Evolutionary conservation across 495 filamentous ascomycete genomes (phyloP), one percentile per base, ranked within the genome.

Genomic region (Daldinia decipiens): DNA sequence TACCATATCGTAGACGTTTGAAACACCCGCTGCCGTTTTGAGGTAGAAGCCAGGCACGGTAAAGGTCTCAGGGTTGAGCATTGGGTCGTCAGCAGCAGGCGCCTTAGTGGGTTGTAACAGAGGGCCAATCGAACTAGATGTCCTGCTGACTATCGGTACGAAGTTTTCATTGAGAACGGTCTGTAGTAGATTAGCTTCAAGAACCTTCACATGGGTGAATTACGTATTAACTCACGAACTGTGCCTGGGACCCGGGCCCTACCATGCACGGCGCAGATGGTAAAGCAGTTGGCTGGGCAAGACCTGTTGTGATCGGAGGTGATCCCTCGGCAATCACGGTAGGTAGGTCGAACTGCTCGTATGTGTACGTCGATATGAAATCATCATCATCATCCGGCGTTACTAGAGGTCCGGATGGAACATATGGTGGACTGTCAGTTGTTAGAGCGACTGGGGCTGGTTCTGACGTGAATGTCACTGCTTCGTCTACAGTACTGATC

Each of bases 371-470:
- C 13, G 38, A 3, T 39, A 39, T 39, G 47, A 54, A 63, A 9
- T 54, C 47, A 34, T 63, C 60, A 8, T 63, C 60, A 17, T 63
- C 60, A 13, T 63, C 60, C 7, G 60, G 60, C 13, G 47, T 39
- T 34, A 63, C 60, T 43, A 54, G 50, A 13, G 60, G 24, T 8
- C 60, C 60, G n/a, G 47, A 40, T n/a, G 60, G 60, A 29, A 26
- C 9, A 43, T 63, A 63, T 29, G 60, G 60, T 39, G 60, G 60
- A 24, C 34, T 43, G 21, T 63, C 36, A 19, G 50, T 63, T 43
- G 36, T 40, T 5, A 55, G 13, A n/a, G 45, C 31, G 19, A 51
- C 39, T 1, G 60, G 60, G 12, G 50, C 36, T 31, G 31, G 45
- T 12, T 9, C 34, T 17, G 56, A 21, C 7, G 29, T 11, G 26